These are phyloP conservation scores for Mucor saturninus DNA, from an alignment of 371 early-diverging fungal genomes.

Conservation along the genomic window DNA sequence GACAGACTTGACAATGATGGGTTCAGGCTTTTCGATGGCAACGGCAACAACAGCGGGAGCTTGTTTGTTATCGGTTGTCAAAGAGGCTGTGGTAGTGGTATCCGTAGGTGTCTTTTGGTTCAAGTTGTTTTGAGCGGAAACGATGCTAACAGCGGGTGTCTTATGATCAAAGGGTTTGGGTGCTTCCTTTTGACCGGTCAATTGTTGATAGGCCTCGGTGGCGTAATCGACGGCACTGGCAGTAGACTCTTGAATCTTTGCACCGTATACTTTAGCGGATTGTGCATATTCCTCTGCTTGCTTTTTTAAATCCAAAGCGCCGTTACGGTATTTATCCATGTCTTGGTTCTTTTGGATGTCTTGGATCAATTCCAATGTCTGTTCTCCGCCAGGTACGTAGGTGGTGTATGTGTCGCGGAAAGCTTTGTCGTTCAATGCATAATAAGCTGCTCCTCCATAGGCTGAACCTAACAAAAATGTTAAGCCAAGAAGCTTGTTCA, in stretches of 20 bases:
- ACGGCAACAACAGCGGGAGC: conserved; percentile 25
- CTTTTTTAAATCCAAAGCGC: conserved; percentile 18
- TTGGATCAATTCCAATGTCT: conserved; percentile 27
- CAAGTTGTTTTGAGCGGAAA: neutral
- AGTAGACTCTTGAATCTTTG: conserved; percentile 28
- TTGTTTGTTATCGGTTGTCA: conserved; percentile 21
- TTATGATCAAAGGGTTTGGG: conserved; percentile 7
- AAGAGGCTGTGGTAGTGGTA: conserved; percentile 12
- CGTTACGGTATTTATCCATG: conserved; percentile 14
- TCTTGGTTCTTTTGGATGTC: conserved; percentile 28
- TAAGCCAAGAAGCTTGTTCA: conserved; percentile 36
- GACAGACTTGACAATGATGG: conserved; percentile 26
- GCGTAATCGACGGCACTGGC: conserved; percentile 30
- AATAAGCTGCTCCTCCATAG: conserved; percentile 49
- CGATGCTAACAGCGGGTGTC: neutral
- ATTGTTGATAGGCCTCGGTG: conserved; percentile 27
- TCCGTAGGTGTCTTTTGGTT: conserved; percentile 12
- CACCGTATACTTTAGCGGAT: conserved; percentile 18
- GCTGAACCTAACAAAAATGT: conserved; percentile 36
- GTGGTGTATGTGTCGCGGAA: conserved; percentile 22
- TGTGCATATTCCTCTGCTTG: conserved; percentile 26
- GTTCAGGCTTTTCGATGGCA: conserved; percentile 30
- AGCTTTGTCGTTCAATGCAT: conserved; percentile 44
- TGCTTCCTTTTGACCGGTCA: conserved; percentile 32
- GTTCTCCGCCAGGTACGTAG: conserved; percentile 11